Evolutionary conservation across 2,329 filamentous ascomycete species (phyloP).

Genomic region (Cordyceps sp.): DNA sequence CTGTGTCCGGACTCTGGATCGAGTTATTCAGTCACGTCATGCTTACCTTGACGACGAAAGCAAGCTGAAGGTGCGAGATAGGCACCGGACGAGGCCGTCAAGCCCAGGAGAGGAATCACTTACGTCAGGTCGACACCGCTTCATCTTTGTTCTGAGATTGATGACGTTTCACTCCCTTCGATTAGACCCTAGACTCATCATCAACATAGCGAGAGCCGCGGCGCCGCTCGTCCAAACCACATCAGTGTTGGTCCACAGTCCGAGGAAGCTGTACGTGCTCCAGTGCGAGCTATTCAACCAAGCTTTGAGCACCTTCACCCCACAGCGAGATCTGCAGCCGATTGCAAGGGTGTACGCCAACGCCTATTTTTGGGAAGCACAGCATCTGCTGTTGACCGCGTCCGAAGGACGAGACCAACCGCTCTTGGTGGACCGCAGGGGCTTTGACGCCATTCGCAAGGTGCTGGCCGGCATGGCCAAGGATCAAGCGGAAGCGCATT

Average conservation of each 20-base stretch:
- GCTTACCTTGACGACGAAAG: slow-evolving; percentile 3
- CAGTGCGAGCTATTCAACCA: slow-evolving; percentile 16
- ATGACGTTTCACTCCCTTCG: slow-evolving; percentile 14
- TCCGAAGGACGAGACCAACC: slow-evolving; percentile 30
- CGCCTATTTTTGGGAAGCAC: slow-evolving; percentile 34
- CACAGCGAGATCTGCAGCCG: slow-evolving; percentile 7
- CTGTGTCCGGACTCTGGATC: slow-evolving; percentile 8
- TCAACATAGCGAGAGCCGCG: slow-evolving; percentile 12
- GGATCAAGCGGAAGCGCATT: slow-evolving; percentile 29
- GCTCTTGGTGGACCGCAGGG: slow-evolving; percentile 30
- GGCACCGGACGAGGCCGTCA: no score
- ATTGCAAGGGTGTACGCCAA: slow-evolving; percentile 11
- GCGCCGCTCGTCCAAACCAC: slow-evolving; percentile 11
- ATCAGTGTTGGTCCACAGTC: slow-evolving; percentile 2
- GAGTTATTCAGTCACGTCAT: slow-evolving; percentile 11
- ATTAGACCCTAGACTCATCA: slow-evolving; percentile 15
- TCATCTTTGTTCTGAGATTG: slow-evolving; percentile 9
- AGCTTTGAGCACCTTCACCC: slow-evolving; percentile 11
- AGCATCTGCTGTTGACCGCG: slow-evolving; percentile 33
- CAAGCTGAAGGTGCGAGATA: no score
- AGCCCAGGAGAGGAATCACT: slow-evolving; percentile 3
- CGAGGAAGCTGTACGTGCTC: slow-evolving; percentile 8
- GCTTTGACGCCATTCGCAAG: slow-evolving; percentile 36
- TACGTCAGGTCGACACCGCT: slow-evolving; percentile 7
- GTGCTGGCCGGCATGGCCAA: slow-evolving; percentile 38